Conservation (phyloP, 768 basidiomycete genomes). For the Imleria badia region DNA sequence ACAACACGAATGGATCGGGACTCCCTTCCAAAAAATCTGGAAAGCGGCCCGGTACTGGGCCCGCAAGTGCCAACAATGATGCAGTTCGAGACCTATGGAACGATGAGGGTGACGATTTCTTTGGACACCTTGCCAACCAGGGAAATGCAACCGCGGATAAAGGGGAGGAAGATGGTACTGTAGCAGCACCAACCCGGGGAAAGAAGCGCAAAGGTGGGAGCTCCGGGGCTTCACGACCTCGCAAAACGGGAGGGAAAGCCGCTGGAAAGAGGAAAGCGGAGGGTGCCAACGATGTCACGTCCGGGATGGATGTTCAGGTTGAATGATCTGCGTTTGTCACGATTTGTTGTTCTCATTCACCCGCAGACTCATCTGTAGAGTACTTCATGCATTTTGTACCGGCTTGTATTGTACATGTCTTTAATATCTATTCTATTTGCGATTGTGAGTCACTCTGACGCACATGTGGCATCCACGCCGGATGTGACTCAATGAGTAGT, state of each 20-base stretch:
- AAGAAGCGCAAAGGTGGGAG: conserved; percentile 36
- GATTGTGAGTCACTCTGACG: background rate
- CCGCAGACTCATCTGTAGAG: conserved; percentile 29
- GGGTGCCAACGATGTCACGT: conserved; percentile 22
- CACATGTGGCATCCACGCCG: background rate
- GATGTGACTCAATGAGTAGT: background rate
- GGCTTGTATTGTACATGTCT: conserved; percentile 30
- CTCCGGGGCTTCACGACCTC: conserved; percentile 20
- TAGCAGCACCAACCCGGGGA: conserved; percentile 25
- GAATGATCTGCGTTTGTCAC: conserved; percentile 21
- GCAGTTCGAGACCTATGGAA: conserved; percentile 72
- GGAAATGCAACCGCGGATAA: conserved; percentile 21
- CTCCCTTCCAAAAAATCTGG: conserved; percentile 37
- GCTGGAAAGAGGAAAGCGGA: conserved; percentile 33
- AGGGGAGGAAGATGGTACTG: conserved; percentile 32
- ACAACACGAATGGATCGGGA: conserved; percentile 41
- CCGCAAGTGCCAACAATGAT: conserved; percentile 35
- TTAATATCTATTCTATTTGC: conserved; percentile 24
- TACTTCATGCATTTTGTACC: conserved; percentile 30
- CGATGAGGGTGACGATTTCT: conserved; percentile 86
- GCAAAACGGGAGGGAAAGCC: conserved; percentile 34
- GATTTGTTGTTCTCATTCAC: conserved; percentile 12
- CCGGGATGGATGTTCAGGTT: conserved; percentile 25
- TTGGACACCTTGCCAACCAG: conserved; percentile 52
- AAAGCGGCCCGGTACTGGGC: conserved; percentile 34